These are phyloP conservation scores for Arthroderma uncinatum DNA, from an alignment of 2,329 filamentous ascomycete genomes.

Conservation along the genomic window DNA sequence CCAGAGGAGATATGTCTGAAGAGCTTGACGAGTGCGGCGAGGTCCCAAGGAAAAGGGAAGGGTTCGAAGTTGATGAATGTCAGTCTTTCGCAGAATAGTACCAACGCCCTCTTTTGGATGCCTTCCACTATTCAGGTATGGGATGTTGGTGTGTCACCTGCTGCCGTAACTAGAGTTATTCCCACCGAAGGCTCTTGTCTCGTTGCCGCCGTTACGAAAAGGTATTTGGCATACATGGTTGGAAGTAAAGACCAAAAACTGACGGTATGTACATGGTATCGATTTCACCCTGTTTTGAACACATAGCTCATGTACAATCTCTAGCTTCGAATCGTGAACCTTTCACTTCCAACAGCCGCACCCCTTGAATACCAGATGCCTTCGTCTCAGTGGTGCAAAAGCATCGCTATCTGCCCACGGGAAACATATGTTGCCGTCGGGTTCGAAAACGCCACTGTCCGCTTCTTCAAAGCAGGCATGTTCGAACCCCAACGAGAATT, in stretches of 20 bases:
- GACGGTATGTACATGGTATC: constrained; percentile 22
- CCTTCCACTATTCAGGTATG: constrained; percentile 31
- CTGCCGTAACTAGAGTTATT: constrained; percentile 25
- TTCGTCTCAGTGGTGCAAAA: constrained; percentile 31
- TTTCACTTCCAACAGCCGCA: constrained; percentile 23
- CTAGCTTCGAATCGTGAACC: constrained; percentile 31
- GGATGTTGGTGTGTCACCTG: constrained; percentile 31
- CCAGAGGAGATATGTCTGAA: constrained; percentile 32
- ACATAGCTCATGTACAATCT: neutral
- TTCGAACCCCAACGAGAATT: constrained; percentile 30
- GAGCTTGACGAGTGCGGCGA: constrained; percentile 22
- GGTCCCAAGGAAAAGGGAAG: constrained; percentile 22
- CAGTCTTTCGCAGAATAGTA: constrained; percentile 30
- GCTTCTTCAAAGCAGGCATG: constrained; percentile 31
- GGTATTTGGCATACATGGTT: constrained; percentile 32
- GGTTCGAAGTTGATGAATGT: constrained; percentile 24
- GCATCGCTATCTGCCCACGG: constrained; percentile 31
- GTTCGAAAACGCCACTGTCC: constrained; percentile 32
- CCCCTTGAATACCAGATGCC: constrained; percentile 33
- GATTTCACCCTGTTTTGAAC: neutral
- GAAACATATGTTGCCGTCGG: constrained; percentile 34
- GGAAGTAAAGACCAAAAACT: constrained; percentile 34
- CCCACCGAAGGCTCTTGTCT: constrained; percentile 32
- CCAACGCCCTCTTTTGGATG: constrained; percentile 32
- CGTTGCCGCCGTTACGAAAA: constrained; percentile 29